These are phyloP conservation scores for Strobilomyces confusus DNA, from an alignment of 768 basidiomycete species.

Conservation along the genomic window DNA sequence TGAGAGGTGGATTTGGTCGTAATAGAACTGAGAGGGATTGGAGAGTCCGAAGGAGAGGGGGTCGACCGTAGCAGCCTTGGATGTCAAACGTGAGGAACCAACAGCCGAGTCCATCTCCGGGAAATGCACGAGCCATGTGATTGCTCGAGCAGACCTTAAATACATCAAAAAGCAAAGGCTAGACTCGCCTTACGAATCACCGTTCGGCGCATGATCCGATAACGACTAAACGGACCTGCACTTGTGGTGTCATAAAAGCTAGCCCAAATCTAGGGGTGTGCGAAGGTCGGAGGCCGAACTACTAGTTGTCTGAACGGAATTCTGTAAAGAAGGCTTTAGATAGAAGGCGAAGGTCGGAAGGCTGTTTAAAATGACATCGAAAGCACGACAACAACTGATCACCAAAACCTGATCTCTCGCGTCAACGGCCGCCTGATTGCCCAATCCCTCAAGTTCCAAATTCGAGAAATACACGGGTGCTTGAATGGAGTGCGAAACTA, in stretches of 20 bases:
- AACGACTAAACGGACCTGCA: background rate
- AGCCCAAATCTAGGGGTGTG: background rate
- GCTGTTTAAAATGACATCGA: background rate
- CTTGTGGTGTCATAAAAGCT: background rate
- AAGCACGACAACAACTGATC: background rate
- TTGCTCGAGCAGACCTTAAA: background rate
- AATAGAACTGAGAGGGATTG: conserved; percentile 1
- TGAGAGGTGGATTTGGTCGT: background rate
- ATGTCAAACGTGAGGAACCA: background rate
- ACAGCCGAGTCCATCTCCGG: background rate
- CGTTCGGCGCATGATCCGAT: conserved; percentile 1
- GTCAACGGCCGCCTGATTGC: background rate
- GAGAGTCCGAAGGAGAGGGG: background rate
- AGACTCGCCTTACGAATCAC: background rate
- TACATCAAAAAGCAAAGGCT: background rate
- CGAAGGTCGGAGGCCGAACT: background rate
- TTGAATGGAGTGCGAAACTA: no score
- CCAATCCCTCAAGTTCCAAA: background rate
- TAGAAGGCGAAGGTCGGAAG: background rate
- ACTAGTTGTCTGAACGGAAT: background rate
- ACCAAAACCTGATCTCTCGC: background rate
- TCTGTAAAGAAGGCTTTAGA: background rate
- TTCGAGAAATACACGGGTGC: background rate
- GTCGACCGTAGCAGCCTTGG: background rate
- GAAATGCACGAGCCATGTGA: background rate